Evolutionary conservation across 2,329 filamentous ascomycete species (phyloP).

Genomic region (Myriosclerotinia scirpicola): DNA sequence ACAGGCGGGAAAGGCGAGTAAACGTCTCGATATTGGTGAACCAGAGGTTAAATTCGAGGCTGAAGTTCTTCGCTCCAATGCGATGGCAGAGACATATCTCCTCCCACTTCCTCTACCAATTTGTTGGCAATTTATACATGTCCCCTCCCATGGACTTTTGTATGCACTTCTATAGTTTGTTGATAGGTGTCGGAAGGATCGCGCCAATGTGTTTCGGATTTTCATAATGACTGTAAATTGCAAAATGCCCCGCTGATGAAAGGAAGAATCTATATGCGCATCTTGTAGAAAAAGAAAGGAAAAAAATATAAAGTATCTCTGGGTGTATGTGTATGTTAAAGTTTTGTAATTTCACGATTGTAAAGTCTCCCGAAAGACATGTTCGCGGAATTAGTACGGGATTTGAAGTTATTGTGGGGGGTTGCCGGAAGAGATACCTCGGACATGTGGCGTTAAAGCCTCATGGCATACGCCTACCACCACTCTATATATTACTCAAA

Average conservation of each 20-base stretch:
- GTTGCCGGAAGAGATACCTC: too few relatives aligned
- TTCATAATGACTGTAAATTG: constrained; percentile 19
- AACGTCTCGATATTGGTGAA: constrained; percentile 3
- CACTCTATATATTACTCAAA: too few relatives aligned
- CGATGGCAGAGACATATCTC: not conserved
- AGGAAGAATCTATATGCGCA: constrained; percentile 15
- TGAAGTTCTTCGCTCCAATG: not conserved
- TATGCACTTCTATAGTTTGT: constrained; percentile 7
- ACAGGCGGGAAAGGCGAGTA: constrained; percentile 32
- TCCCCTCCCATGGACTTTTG: not conserved
- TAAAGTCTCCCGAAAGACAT: not conserved
- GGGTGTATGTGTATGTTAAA: not conserved
- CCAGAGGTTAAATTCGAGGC: too few relatives aligned
- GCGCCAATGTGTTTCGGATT: constrained; percentile 5
- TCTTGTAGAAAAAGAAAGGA: not conserved
- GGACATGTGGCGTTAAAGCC: too few relatives aligned
- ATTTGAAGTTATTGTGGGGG: not conserved
- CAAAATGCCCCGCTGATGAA: not conserved
- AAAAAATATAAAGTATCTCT: not conserved
- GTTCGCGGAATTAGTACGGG: constrained; percentile 1
- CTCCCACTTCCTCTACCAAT: not conserved
- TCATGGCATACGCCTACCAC: too few relatives aligned
- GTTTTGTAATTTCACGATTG: not conserved
- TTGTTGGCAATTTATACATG: constrained; percentile 1
- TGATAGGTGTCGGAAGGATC: constrained; percentile 13